These are phyloP conservation scores for Saccharomyces pastorianus DNA, from an alignment of 1,139 yeast genomes.

Conservation along the genomic window DNA sequence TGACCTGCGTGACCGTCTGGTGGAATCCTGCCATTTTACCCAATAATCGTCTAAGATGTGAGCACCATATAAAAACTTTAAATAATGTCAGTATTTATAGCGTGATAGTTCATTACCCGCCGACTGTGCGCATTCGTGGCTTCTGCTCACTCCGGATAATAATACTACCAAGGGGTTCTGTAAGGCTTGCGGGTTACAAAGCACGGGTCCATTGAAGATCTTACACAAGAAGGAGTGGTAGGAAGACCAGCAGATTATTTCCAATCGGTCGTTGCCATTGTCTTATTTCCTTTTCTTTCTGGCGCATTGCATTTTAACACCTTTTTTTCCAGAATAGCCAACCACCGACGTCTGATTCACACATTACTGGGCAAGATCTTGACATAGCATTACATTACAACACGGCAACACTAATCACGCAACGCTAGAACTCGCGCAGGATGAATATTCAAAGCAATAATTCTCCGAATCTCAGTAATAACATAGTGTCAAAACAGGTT, in stretches of 20 bases:
- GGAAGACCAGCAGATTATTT: not conserved
- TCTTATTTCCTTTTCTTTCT: not conserved
- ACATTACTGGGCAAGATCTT: not conserved
- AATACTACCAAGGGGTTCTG: constrained; percentile 1
- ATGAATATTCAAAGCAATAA: not conserved
- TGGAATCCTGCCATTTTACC: not conserved
- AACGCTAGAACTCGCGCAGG: not conserved
- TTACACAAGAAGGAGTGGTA: not conserved
- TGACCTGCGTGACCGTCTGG: not conserved
- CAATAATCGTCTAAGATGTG: not conserved
- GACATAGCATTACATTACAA: not conserved
- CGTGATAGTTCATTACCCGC: not conserved
- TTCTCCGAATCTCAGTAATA: constrained; percentile 9
- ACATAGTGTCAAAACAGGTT: constrained; percentile 27
- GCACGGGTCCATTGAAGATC: not conserved
- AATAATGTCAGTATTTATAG: not conserved
- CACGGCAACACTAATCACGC: not conserved
- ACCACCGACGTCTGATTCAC: not conserved
- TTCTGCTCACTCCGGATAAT: not conserved
- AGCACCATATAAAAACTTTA: not conserved
- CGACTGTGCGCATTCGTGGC: not conserved
- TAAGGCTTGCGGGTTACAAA: not conserved
- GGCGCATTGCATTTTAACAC: not conserved
- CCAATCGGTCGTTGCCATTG: not conserved
- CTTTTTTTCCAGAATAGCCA: not conserved